Evolutionary conservation across 2,329 filamentous ascomycete species (phyloP).

Genomic region (Thielaviopsis populi): DNA sequence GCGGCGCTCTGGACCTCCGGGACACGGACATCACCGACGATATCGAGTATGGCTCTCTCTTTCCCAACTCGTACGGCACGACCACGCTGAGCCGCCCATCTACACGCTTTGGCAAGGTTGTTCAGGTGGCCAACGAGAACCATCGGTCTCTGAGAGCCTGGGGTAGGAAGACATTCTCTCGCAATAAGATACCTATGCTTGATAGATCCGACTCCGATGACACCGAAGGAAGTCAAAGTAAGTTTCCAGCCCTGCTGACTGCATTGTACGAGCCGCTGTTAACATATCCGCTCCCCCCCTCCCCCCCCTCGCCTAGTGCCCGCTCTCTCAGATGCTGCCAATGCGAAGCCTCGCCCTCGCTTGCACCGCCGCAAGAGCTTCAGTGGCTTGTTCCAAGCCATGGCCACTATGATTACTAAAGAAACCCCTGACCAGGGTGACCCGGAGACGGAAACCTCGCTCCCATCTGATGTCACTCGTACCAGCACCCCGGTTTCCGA

Average conservation of each 20-base stretch:
- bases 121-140: conserved; percentile 12
- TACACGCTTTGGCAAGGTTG: conserved; percentile 4
- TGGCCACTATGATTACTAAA: conserved; percentile 12
- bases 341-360: conserved; percentile 2
- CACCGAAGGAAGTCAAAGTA: conserved; percentile 4
- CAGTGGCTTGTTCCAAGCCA: conserved; percentile 13
- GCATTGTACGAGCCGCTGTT: not conserved
- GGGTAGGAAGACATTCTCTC: conserved; percentile 14
- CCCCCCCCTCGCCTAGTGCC: not conserved
- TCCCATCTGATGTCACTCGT: not conserved
- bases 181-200: conserved; percentile 9
- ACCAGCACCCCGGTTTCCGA: not conserved
- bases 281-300: no score
- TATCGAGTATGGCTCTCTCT: conserved; percentile 14
- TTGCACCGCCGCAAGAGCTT: conserved; percentile 15
- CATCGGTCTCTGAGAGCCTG: conserved; percentile 15
- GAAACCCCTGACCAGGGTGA: not conserved
- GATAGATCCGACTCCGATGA: conserved; percentile 11
- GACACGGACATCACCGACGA: conserved; percentile 16
- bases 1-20: conserved; percentile 14
- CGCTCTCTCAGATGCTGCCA: not conserved
- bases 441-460: not conserved
- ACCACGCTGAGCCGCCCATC: conserved; percentile 7
- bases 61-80: conserved; percentile 13
- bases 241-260: not conserved